Percentiles rank a stretch among this genome's conserved stretches.
These are phyloP conservation scores for Dispira parvispora DNA, from an alignment of 192 early-diverging fungal species.

Conservation along the genomic window DNA sequence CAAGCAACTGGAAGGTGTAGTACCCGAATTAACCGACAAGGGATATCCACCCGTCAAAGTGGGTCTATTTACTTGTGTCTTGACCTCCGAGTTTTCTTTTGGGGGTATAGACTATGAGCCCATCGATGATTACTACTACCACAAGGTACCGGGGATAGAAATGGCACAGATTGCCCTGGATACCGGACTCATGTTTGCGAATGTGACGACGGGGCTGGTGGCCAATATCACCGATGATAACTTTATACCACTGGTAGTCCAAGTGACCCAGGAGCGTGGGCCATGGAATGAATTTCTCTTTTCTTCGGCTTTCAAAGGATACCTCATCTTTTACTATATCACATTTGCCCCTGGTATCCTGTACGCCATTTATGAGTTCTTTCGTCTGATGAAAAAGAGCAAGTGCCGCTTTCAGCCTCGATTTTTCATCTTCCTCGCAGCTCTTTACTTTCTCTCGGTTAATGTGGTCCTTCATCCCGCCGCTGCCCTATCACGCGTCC, in stretches of 20 bases:
- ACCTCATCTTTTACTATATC: constrained; percentile 6
- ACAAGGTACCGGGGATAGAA: background rate
- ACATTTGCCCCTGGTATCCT: background rate
- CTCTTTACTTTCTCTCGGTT: background rate
- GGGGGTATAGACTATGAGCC: constrained; percentile 5
- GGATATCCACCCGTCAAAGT: constrained; percentile 7
- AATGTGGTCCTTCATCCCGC: background rate
- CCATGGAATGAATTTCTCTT: constrained; percentile 4
- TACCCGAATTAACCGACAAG: background rate
- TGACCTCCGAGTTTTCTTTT: background rate
- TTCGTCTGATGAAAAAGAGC: constrained; percentile 8
- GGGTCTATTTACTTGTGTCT: constrained; percentile 5
- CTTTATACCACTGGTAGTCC: background rate
- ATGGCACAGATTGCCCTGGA: constrained; percentile 5
- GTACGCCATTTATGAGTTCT: constrained; percentile 10
- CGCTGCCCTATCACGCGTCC: constrained; percentile 6
- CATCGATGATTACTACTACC: constrained; percentile 11
- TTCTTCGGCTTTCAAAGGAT: background rate
- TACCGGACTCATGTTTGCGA: background rate
- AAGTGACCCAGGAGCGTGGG: background rate
- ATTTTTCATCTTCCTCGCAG: constrained; percentile 6
- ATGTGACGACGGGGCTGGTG: background rate
- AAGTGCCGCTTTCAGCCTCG: constrained; percentile 11
- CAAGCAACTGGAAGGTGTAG: background rate
- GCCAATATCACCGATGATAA: background rate